Conservation (phyloP, 2,329 filamentous ascomycete genomes). For the Exophiala sideris region DNA sequence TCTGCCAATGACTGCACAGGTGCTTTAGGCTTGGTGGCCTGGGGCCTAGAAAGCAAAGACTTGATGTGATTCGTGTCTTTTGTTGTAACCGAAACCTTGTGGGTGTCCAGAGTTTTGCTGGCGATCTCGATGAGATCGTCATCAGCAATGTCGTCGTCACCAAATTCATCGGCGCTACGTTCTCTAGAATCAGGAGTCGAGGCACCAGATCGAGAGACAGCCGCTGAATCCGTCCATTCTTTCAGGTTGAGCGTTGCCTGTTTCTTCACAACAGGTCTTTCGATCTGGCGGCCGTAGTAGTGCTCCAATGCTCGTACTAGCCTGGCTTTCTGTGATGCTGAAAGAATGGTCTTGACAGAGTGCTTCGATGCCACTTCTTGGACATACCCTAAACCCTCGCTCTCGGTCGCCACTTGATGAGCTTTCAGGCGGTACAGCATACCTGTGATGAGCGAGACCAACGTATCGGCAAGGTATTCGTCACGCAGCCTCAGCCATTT, state of each 20-base stretch:
- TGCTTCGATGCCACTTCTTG: slow-evolving; percentile 45
- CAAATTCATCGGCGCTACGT: slow-evolving; percentile 40
- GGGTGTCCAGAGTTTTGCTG: slow-evolving; percentile 18
- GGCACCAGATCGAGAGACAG: slow-evolving; percentile 8
- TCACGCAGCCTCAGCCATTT: slow-evolving; percentile 91
- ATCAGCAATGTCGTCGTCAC: slow-evolving; percentile 40
- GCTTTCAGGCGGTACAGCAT: slow-evolving; percentile 72
- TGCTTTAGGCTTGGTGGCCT: slow-evolving; percentile 13
- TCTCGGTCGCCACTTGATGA: slow-evolving; percentile 52
- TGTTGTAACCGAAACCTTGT: slow-evolving; percentile 7
- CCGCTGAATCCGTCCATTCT: slow-evolving; percentile 24
- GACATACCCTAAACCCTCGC: slow-evolving; percentile 62
- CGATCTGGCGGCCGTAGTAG: slow-evolving; percentile 44
- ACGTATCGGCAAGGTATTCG: slow-evolving; percentile 75
- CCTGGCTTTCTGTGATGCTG: slow-evolving; percentile 78
- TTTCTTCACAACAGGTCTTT: slow-evolving; percentile 41
- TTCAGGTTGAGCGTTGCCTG: slow-evolving; percentile 39
- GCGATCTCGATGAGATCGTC: slow-evolving; percentile 29
- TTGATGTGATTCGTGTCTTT: slow-evolving; percentile 24
- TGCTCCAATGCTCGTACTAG: slow-evolving; percentile 62
- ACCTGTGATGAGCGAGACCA: slow-evolving; percentile 79
- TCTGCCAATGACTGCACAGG: slow-evolving; percentile 28
- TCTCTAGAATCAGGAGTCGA: slow-evolving; percentile 24
- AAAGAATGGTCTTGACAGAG: slow-evolving; percentile 74
- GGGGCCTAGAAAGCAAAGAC: slow-evolving; percentile 10